phyloP scores from a whole-genome alignment of 164 flowering plant genomes.

The Liquidambar formosana region DNA sequence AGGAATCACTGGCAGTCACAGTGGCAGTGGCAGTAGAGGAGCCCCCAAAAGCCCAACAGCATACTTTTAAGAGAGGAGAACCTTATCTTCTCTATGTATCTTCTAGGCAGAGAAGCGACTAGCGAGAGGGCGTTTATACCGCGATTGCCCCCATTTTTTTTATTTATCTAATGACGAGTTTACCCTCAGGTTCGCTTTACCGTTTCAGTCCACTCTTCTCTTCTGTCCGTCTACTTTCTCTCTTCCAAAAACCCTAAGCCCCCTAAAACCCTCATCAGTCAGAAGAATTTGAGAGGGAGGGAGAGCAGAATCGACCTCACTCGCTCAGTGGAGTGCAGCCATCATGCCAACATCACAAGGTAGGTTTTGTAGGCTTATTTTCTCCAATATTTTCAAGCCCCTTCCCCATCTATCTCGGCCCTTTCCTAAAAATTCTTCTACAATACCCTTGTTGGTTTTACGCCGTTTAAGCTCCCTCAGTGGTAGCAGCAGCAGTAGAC shows the following conservation, averaged over 20 bases:
- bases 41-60: too few relatives aligned
- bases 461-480: conserved; percentile 26
- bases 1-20: too few relatives aligned
- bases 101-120: too few relatives aligned
- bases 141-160: too few relatives aligned
- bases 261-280: neutral
- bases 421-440: neutral
- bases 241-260: neutral
- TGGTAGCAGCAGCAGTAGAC: neutral
- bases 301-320: neutral
- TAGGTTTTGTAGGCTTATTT: conserved; percentile 9
- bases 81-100: too few relatives aligned
- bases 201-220: neutral
- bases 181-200: neutral
- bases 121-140: too few relatives aligned
- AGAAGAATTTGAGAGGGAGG: neutral
- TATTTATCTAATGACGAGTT: neutral
- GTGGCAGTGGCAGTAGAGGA: too few relatives aligned
- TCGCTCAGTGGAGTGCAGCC: neutral
- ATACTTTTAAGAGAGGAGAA: too few relatives aligned
- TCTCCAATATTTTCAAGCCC: conserved; percentile 5
- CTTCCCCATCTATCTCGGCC: conserved; percentile 2
- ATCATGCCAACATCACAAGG: conserved; percentile 14
- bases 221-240: neutral
- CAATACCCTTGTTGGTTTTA: neutral